These are phyloP conservation scores for Backusella luteola DNA, from an alignment of 192 early-diverging fungal species.

Conservation along the genomic window DNA sequence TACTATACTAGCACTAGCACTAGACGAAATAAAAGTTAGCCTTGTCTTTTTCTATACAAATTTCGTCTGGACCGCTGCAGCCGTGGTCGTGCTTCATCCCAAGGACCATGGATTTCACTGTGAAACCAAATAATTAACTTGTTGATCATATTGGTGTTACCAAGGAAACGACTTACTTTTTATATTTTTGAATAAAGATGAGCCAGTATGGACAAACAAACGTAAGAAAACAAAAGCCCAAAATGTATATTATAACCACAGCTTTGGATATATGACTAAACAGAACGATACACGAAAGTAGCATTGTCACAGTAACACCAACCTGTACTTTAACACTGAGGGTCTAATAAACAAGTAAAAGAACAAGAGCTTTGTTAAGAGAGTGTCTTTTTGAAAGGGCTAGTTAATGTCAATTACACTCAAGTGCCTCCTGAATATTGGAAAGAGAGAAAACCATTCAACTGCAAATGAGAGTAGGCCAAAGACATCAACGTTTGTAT, in stretches of 20 bases:
- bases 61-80: slow-evolving; percentile 46
- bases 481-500: slow-evolving; percentile 84
- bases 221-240: slow-evolving; percentile 74
- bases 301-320: slow-evolving; percentile 56
- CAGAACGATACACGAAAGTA: slow-evolving; percentile 57
- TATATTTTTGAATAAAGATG: slow-evolving; percentile 92
- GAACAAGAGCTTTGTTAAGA: neutral
- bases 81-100: slow-evolving; percentile 90
- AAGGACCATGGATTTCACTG: slow-evolving; percentile 95
- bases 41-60: slow-evolving; percentile 21
- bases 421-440: slow-evolving; percentile 81
- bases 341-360: slow-evolving; percentile 1
- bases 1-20: neutral
- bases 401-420: slow-evolving; percentile 43
- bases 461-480: slow-evolving; percentile 85
- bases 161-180: slow-evolving; percentile 67
- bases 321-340: slow-evolving; percentile 34
- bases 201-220: slow-evolving; percentile 91
- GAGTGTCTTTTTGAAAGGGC: neutral
- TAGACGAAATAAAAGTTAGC: neutral
- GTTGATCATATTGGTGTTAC: neutral
- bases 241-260: slow-evolving; percentile 65
- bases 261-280: slow-evolving; percentile 70
- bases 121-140: slow-evolving; percentile 9
- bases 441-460: slow-evolving; percentile 93